Evolutionary conservation across 345 rosid genomes (phyloP).

Genomic region (Gossypium rotundifolium): DNA sequence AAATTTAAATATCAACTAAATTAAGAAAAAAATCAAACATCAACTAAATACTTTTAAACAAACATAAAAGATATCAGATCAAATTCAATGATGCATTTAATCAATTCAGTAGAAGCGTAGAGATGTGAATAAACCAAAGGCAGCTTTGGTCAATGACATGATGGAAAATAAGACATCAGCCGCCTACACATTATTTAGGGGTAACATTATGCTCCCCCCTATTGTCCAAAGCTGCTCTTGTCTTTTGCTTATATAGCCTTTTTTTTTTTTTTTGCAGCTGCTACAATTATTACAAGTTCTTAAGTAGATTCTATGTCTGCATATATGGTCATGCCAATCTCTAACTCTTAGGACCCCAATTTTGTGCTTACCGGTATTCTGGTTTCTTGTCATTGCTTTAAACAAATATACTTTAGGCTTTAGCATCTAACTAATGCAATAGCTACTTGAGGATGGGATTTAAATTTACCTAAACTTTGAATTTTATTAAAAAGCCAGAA

Average conservation of each 20-base stretch:
- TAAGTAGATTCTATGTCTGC: constrained; percentile 3
- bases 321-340: not conserved
- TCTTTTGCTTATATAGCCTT: not conserved
- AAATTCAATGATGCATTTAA: not conserved
- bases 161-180: not conserved
- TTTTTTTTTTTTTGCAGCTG: not conserved
- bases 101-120: not conserved
- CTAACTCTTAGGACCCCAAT: no score
- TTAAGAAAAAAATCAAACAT: no score
- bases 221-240: not conserved
- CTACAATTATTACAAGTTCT: constrained; percentile 6
- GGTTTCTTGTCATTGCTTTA: not conserved
- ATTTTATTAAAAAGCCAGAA: no score
- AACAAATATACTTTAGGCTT: not conserved
- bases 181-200: constrained; percentile 9
- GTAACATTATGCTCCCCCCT: constrained; percentile 11
- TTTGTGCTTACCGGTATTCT: not conserved
- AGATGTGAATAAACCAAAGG: not conserved
- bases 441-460: not conserved
- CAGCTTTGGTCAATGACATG: constrained; percentile 1
- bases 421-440: not conserved
- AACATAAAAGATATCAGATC: no score
- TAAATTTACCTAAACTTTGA: no score
- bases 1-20: rapidly evolving
- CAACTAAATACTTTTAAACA: no score